Evolutionary conservation across 768 basidiomycete genomes (phyloP), one percentile per base, ranked within the genome.

Genomic region (Cystobasidium tubakii): DNA sequence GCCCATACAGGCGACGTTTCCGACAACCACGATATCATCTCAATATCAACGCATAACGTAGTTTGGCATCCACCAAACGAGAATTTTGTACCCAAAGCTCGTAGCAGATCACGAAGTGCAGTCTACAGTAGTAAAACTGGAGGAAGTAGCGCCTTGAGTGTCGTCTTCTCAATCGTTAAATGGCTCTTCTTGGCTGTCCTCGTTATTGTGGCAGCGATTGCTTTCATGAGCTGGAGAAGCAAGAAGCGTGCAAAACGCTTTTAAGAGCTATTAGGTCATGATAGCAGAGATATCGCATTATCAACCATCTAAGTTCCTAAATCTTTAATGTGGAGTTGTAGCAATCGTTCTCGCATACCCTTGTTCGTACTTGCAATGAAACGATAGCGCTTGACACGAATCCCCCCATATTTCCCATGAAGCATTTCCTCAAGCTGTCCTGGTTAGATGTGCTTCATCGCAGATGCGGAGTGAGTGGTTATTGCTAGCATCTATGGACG

Each of bases 1-100:
- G 92, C 96, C 7, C 86, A 94, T 82, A 99, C 96, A 0, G 96
- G 96, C 53, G 92, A 97, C 78, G 91, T 99, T 1, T 42, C 76
- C 73, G 79, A 79, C 33, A 66, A 65, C 1, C 79, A 79, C 75
- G 79, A 79, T 72, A 78, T 79, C 62, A 77, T 79, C 66, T 76
- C 76, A 0, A 75, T 79, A 57, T 77, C 77, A 1, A 76, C 78
- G 0, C 71, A 74, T 29, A 78, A 78, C 27, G 76, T 76, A 33
- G 77, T 74, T 9, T 78, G 77, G 67, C 79, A 79, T 75, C 74
- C 76, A 0, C 74, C 77, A 1, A 42, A 72, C 13, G 66, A 33
- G n/a, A 67, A 53, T 17, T 46, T 43, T 9, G 63, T 60, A 0
- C 36, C 33, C 0, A 57, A 46, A 53, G 4, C 44, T 39, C 9